Conservation (phyloP, 2,329 filamentous ascomycete species). For the Ophiostoma australiae region DNA sequence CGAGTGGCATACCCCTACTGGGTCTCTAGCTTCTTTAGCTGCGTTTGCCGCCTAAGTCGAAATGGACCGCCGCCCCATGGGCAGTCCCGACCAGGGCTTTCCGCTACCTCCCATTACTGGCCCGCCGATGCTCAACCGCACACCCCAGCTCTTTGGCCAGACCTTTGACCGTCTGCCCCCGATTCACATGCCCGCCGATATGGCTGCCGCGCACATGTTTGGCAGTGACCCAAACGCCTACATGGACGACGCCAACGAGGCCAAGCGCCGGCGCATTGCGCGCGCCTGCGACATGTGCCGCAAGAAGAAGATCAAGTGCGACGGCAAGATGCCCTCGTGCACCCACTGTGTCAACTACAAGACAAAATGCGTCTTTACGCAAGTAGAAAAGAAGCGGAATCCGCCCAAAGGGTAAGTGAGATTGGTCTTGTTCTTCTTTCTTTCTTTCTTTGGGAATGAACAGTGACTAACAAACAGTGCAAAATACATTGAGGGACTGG, state of each 20-base stretch:
- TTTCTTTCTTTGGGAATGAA: too few relatives aligned
- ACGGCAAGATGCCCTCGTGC: slow-evolving; percentile 90
- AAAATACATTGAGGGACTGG: slow-evolving; percentile 95
- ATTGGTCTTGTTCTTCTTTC: too few relatives aligned
- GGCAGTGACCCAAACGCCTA: slow-evolving; percentile 49
- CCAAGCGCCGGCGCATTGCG: slow-evolving; percentile 84
- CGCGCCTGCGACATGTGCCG: slow-evolving; percentile 76
- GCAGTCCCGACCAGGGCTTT: slow-evolving; percentile 43
- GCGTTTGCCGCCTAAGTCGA: not conserved
- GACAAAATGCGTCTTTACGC: slow-evolving; percentile 94
- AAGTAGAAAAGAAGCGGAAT: slow-evolving; percentile 97
- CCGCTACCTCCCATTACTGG: slow-evolving; percentile 52
- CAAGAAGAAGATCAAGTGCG: slow-evolving; percentile 97
- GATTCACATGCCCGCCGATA: slow-evolving; percentile 52
- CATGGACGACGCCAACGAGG: slow-evolving; percentile 66
- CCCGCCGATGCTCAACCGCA: slow-evolving; percentile 59
- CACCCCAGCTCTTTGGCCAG: slow-evolving; percentile 65
- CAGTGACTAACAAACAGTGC: slow-evolving; percentile 41
- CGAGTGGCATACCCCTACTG: not conserved
- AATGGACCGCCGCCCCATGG: slow-evolving; percentile 47
- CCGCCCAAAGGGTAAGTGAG: slow-evolving; percentile 68
- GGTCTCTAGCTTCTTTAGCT: not conserved
- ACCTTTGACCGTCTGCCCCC: slow-evolving; percentile 56
- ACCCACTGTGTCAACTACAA: slow-evolving; percentile 97
- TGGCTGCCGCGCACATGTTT: slow-evolving; percentile 54